phyloP scores from a whole-genome alignment of 805 yeast genomes.

The Lipomyces japonicus region DNA sequence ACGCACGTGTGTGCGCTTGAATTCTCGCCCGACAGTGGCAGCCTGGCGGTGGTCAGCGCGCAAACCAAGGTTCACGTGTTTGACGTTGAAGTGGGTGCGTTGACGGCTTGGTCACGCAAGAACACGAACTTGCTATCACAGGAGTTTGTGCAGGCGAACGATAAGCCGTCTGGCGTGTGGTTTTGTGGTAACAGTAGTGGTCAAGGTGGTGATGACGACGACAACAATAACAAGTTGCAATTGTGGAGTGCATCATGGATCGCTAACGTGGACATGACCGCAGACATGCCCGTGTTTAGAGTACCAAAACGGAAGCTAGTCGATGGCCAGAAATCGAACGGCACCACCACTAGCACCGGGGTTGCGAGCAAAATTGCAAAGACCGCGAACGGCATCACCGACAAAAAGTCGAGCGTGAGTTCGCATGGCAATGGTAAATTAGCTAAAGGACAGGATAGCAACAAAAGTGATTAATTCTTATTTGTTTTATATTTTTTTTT shows the following conservation, averaged over 20 bases:
- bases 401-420: no score
- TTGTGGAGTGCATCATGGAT: slow-evolving; percentile 85
- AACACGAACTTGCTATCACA: slow-evolving; percentile 74
- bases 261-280: slow-evolving; percentile 62
- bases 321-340: no score
- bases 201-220: neutral
- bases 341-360: no score
- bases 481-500: no score
- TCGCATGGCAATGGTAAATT: no score
- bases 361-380: no score
- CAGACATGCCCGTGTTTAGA: slow-evolving; percentile 42
- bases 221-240: slow-evolving; percentile 53
- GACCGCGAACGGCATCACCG: no score
- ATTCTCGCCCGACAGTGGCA: slow-evolving; percentile 50
- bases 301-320: slow-evolving; percentile 43
- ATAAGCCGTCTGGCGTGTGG: slow-evolving; percentile 65
- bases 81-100: slow-evolving; percentile 38
- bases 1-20: slow-evolving; percentile 57
- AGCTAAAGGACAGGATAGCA: no score
- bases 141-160: slow-evolving; percentile 53
- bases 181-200: neutral
- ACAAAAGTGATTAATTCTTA: no score
- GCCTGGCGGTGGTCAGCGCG: slow-evolving; percentile 51
- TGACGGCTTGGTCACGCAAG: slow-evolving; percentile 73
- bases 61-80: slow-evolving; percentile 77